Evolutionary conservation across 1,139 yeast species (phyloP), one percentile per base, ranked within the genome.

Genomic region (Saccharomyces hybrid): DNA sequence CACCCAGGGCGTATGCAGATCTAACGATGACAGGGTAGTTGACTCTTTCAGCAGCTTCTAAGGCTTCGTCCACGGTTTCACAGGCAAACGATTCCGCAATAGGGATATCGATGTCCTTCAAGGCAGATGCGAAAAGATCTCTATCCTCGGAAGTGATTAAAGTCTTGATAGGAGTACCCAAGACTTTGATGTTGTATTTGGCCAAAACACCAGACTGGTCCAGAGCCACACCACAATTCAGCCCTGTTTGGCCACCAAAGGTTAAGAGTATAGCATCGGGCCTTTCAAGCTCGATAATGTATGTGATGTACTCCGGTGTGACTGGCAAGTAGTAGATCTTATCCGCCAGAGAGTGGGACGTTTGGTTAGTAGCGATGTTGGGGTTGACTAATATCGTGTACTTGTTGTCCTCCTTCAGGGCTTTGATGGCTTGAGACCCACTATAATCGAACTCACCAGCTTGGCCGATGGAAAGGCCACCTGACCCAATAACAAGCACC

Each of bases 391-490:
- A 80, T 62, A 93, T 86, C 24, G 96, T 84, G 68, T 82, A 72
- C 69, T 88, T 91, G 68, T 87, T 81, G 54, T 95, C 96, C 74
- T 93, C 98, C 70, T 82, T 88, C 66, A 93, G 77, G 8, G 99
- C 99, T 73, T 91, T 91, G 71, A 91, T 91, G 52, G 98, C 98
- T 75, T 91, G 98, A 21, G 97, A 90, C 57, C 98, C 98, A 46
- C 96, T 88, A 75, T 93, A 93, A 73, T 93, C 99, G 65, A 93
- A 93, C 74, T 93, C 99, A 66, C 99, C 99, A 50, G 99, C 99
- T 75, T 93, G 99, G 56, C 99, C 99, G 70, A 93, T 93, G 54
- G 96, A 88, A 58, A 93, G 79, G 50, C 99, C 99, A 68, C 99
- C 99, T 3, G 98, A 91, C 24, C 99, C 99, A 68, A 93, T 87